Evolutionary conservation across 306 rosid genomes (phyloP), one percentile per base, ranked within the genome.

Genomic region (Amphicarpaea edgeworthii): DNA sequence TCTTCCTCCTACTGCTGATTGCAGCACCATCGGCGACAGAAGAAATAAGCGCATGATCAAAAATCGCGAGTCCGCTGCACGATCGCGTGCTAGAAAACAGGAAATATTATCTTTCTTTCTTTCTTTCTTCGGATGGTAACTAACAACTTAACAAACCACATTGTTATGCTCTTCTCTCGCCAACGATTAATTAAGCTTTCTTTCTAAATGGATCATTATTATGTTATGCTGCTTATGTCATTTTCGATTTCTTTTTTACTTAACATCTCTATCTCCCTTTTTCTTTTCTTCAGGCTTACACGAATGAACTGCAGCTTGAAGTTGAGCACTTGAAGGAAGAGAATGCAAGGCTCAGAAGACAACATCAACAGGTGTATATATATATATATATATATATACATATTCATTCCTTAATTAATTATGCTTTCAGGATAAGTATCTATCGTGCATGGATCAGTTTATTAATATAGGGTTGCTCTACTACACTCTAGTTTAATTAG

Each of bases 41-140:
- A 76, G 92, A 16, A 87, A 88, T 14, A 95, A 90, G 73, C 88
- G 99, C 3, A 89, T 92, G 97, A 90, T 95, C 65, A 95, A 92
- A 87, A 95, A 95, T 59, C 82, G 99, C 2, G 97, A 95, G 63
- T 92, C 99, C 4, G 99, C 99, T 21, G 93, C 99, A 8, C 88
- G 99, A 46, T 95, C 99, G 12, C 75, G 99, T 14, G 97, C 99
- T 19, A 74, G 99, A 78, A 95, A 89, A 47, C 99, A 92, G 99
- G 99, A 70, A 70, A 85, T 55, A n/a, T 0, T 34, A 34, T 7
- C 16, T 34, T 6, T 7, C 16, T 40, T 30, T 5, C 19, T 42
- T 73, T 62, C 20, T 63, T n/a, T 1, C 38, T 15, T 5, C 5
- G 5, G 4, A 30, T 30, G 6, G 5, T 30, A 5, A 5, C 37